Conservation (phyloP, 495 filamentous ascomycete genomes). For the Penicillium verhagenii region DNA sequence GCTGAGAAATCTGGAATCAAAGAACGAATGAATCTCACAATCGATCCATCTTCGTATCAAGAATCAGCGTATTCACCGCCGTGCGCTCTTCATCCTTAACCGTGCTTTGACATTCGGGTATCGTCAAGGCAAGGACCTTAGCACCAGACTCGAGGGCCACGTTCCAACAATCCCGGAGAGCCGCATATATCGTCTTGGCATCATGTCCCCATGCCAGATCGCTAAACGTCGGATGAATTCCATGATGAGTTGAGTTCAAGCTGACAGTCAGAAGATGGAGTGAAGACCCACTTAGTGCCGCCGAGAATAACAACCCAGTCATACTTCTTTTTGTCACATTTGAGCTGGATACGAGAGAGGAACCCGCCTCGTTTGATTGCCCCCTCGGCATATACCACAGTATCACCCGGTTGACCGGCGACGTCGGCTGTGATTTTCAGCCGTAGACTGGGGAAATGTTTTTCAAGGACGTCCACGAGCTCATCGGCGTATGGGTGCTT, state of each 20-base stretch:
- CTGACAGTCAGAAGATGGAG: slow-evolving; percentile 7
- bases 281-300: slow-evolving; percentile 53
- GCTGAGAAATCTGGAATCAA: neutral
- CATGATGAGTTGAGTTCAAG: neutral
- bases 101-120: slow-evolving; percentile 48
- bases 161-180: slow-evolving; percentile 46
- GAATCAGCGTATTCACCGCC: slow-evolving; percentile 53
- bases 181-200: slow-evolving; percentile 36
- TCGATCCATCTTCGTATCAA: slow-evolving; percentile 38
- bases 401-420: slow-evolving; percentile 52
- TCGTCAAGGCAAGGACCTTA: slow-evolving; percentile 59
- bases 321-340: slow-evolving; percentile 32
- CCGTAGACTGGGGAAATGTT: slow-evolving; percentile 7
- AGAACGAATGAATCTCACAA: slow-evolving; percentile 39
- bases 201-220: slow-evolving; percentile 43
- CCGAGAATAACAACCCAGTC: slow-evolving; percentile 51
- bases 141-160: slow-evolving; percentile 42
- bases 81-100: slow-evolving; percentile 38
- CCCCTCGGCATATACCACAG: slow-evolving; percentile 36
- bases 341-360: slow-evolving; percentile 40
- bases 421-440: slow-evolving; percentile 26
- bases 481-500: slow-evolving; percentile 52
- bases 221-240: slow-evolving; percentile 6
- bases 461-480: slow-evolving; percentile 22
- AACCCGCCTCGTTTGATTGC: too few species aligned